A percentile compares a stretch with the other conserved stretches of the same genome.
phyloP scores from a whole-genome alignment of 495 filamentous ascomycete genomes.

The Jackrogersella multiformis region DNA sequence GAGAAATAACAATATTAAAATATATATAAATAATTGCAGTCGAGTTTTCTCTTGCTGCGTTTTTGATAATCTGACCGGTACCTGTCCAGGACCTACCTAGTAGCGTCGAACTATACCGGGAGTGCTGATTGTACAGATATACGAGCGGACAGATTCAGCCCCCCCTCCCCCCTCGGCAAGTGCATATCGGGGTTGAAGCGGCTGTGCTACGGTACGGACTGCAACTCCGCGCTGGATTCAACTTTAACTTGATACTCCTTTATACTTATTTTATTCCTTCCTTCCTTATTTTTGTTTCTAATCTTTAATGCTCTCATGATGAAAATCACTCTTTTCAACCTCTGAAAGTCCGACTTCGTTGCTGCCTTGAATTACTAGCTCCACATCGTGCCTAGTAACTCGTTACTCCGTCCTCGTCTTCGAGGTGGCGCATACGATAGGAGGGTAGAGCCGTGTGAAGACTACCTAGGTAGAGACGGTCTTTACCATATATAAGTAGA shows the following conservation, averaged over 20 bases:
- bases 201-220: conserved; percentile 30
- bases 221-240: conserved; percentile 26
- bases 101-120: not conserved
- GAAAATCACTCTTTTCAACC: not conserved
- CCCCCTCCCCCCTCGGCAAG: no score
- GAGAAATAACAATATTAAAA: no score
- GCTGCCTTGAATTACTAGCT: conserved; percentile 13
- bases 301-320: not conserved
- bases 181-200: conserved; percentile 26
- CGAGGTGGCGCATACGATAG: conserved; percentile 14
- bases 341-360: not conserved
- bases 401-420: conserved; percentile 1
- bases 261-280: not conserved
- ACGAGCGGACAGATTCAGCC: not conserved
- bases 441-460: not conserved
- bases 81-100: not conserved
- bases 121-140: not conserved
- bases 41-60: not conserved
- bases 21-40: no score
- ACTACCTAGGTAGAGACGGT: not conserved
- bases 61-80: not conserved
- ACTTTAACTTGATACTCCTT: not conserved
- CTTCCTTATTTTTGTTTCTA: not conserved
- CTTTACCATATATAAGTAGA: conserved; percentile 14
- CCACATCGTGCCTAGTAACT: not conserved